A percentile compares a stretch with the other conserved stretches of the same genome.
phyloP scores from a whole-genome alignment of 2,329 filamentous ascomycete genomes.

The Aspergillus tanneri region DNA sequence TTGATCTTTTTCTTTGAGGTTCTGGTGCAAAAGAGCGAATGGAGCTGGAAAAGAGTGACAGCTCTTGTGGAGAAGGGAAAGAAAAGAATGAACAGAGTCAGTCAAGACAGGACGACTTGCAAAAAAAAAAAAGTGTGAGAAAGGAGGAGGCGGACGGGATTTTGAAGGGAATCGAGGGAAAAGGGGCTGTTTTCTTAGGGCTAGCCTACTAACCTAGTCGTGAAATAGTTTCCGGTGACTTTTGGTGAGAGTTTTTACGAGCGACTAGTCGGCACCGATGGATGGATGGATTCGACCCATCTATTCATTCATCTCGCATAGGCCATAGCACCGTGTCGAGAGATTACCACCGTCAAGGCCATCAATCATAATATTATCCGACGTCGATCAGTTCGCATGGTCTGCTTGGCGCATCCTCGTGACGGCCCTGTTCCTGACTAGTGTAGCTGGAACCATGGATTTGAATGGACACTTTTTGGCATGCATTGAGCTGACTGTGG shows the following conservation, averaged over 20 bases:
- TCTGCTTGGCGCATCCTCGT: background rate
- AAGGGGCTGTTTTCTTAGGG: too few species aligned
- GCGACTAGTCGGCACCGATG: too few species aligned
- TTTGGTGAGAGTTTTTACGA: too few species aligned
- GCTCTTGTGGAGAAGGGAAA: conserved; percentile 26
- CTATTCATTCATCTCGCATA: too few species aligned
- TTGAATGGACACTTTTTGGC: too few species aligned
- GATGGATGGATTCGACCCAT: too few species aligned
- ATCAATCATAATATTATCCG: background rate
- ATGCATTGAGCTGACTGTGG: too few species aligned
- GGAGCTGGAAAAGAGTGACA: conserved; percentile 36
- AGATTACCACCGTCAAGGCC: too few species aligned
- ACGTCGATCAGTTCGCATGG: background rate
- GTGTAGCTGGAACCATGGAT: background rate
- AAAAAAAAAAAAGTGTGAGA: conserved; percentile 8
- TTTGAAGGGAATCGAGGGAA: background rate
- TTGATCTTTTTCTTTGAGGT: conserved; percentile 2
- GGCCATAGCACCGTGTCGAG: too few species aligned
- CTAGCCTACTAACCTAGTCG: too few species aligned
- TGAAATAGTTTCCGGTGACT: too few species aligned
- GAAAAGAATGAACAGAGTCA: conserved; percentile 24
- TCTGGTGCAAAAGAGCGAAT: conserved; percentile 30
- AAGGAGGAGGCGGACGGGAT: background rate
- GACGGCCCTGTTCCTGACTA: background rate
- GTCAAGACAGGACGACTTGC: conserved; percentile 22